Conservation (phyloP, 164 flowering plant genomes). For the Magnolia sinica region DNA sequence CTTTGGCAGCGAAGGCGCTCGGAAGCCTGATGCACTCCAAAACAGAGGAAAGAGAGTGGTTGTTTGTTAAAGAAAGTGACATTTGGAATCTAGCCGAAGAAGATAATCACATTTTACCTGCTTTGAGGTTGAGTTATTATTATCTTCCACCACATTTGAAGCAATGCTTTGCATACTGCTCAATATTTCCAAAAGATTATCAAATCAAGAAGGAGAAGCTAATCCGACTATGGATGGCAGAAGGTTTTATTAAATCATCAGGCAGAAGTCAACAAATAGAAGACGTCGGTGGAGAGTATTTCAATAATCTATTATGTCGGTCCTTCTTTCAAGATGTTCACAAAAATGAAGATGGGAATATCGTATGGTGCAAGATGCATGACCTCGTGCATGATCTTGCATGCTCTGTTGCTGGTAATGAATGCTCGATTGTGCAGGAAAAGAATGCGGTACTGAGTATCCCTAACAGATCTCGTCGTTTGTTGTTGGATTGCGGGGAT, state of each 20-base stretch:
- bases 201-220: not conserved
- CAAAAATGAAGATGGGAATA: not conserved
- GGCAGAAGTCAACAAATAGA: not conserved
- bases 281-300: not conserved
- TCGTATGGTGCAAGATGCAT: not conserved
- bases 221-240: constrained; percentile 16
- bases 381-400: constrained; percentile 6
- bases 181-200: constrained; percentile 14
- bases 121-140: constrained; percentile 16
- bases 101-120: constrained; percentile 8
- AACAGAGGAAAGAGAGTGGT: constrained; percentile 10
- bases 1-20: constrained; percentile 11
- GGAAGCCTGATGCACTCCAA: constrained; percentile 15
- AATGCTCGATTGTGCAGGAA: not conserved
- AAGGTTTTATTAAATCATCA: not conserved
- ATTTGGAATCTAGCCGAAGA: not conserved
- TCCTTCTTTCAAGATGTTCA: constrained; percentile 8
- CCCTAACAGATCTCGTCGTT: not conserved
- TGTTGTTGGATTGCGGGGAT: not conserved
- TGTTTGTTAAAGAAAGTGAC: not conserved
- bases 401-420: not conserved
- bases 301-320: constrained; percentile 1
- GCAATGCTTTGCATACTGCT: constrained; percentile 18
- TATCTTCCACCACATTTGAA: constrained; percentile 16
- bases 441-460: not conserved